Conservation (phyloP, 805 yeast species). For the Lipomyces spencermartinsiae region DNA sequence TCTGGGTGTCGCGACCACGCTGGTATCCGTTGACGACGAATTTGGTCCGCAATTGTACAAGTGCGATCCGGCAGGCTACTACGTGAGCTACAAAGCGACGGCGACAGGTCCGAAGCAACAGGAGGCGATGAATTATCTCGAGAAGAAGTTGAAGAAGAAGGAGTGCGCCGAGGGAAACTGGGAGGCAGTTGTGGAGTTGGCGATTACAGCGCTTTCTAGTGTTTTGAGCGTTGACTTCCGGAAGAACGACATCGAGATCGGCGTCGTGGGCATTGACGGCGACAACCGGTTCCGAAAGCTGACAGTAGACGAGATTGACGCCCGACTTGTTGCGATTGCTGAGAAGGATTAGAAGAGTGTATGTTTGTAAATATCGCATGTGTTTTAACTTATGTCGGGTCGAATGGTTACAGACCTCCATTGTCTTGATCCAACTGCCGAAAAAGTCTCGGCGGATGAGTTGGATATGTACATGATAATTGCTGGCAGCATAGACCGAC, state of each 20-base stretch:
- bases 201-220: conserved; percentile 82
- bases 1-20: conserved; percentile 89
- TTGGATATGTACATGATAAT: too few relatives aligned
- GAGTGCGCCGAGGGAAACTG: conserved; percentile 78
- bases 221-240: conserved; percentile 92
- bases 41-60: conserved; percentile 88
- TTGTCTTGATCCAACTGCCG: too few relatives aligned
- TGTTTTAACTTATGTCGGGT: too few relatives aligned
- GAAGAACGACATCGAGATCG: conserved; percentile 91
- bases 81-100: conserved; percentile 85
- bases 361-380: neutral
- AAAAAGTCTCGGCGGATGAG: too few relatives aligned
- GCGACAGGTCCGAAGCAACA: conserved; percentile 98
- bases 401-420: too few relatives aligned
- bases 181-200: conserved; percentile 88
- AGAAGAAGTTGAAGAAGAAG: conserved; percentile 83
- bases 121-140: conserved; percentile 87
- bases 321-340: conserved; percentile 90
- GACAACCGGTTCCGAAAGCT: conserved; percentile 62
- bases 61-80: conserved; percentile 98
- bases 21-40: conserved; percentile 87
- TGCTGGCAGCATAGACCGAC: too few relatives aligned
- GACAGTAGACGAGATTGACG: conserved; percentile 88
- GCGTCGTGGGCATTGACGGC: conserved; percentile 68
- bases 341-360: conserved; percentile 68